Base-by-base conservation (phyloP, 305 asterid species). In the Fraxinus dipetala region DNA sequence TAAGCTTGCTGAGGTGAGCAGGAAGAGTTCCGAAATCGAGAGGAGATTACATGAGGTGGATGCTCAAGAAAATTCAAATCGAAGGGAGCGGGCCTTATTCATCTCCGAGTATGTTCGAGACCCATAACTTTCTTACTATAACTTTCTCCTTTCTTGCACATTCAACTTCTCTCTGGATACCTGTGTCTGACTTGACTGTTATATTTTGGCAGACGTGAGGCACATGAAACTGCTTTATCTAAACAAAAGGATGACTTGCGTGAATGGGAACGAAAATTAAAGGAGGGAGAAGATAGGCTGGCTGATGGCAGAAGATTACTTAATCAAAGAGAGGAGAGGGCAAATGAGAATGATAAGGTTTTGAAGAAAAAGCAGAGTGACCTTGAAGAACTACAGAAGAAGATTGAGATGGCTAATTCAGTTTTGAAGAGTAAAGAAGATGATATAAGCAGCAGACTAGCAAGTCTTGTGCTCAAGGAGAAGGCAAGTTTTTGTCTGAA, bases 301-400 rank as follows among this genome's bases (percentile, higher is more conserved):
- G 96, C 94, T 87, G 98, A 96, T 48, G 88, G 91, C 79, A 89
- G 97, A 87, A 89, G 95, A 85, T 89, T 96, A 87, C 93, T 96
- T 83, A 94, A 94, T 86, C 94, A 92, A 89, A 91, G 99, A 89
- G 99, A 96, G 89, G 94, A 92, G 83, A 90, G 91, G 84, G 97
- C 97, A 34, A 96, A 94, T 79, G 97, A 90, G 75, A 90, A 83
- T 86, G 99, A 96, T 88, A 92, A 79, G 73, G 77, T 87, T 45
- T 84, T 91, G 90, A 91, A 90, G 85, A 91, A 90, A 65, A 96
- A 92, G 79, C 94, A 93, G 83, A 84, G 83, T 83, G 96, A 94
- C 61, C 91, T 94, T 89, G 94, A 89, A 81, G 97, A 91, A 82
- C 70, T 89, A 20, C 88, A 88, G 85, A 93, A 84, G 90, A 93